These are phyloP conservation scores for Scutellaria barbata DNA, from an alignment of 257 asterid species.

Conservation along the genomic window DNA sequence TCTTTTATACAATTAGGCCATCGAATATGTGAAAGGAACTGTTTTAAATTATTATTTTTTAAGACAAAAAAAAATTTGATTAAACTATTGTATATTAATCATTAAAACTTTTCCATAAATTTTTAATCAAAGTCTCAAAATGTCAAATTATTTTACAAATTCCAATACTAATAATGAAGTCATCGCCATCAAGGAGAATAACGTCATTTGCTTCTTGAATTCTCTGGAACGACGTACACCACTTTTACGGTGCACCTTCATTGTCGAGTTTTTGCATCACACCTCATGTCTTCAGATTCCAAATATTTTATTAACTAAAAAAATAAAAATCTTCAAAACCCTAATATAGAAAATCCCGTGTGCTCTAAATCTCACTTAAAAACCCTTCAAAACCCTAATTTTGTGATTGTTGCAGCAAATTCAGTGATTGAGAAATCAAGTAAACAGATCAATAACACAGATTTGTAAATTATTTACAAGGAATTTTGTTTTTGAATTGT, in stretches of 20 bases:
- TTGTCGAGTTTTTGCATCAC: conserved; percentile 39
- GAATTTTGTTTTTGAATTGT: conserved; percentile 19
- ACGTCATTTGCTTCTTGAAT: conserved; percentile 26
- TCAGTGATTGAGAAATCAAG: conserved; percentile 1
- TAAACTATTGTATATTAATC: no score
- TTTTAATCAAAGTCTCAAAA: no score
- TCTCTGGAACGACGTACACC: conserved; percentile 34
- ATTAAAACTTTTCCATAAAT: no score
- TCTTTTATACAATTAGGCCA: no score
- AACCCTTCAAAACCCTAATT: conserved; percentile 32
- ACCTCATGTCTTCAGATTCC: conserved; percentile 12
- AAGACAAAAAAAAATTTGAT: no score
- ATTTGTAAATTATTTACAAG: neutral
- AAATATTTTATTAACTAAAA: neutral
- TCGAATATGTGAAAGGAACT: no score
- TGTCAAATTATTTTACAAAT: no score
- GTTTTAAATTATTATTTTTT: no score
- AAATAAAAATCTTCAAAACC: conserved; percentile 41
- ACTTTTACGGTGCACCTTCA: conserved; percentile 42
- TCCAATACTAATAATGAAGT: no score
- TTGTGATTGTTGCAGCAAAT: neutral
- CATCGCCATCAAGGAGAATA: conserved; percentile 4
- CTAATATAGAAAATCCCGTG: conserved; percentile 23
- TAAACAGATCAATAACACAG: neutral
- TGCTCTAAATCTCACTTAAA: conserved; percentile 7